Percentiles rank a stretch among this genome's conserved stretches.
phyloP scores from a whole-genome alignment of 1,139 yeast genomes.

The Hemisphaericaspora xylofermentans region DNA sequence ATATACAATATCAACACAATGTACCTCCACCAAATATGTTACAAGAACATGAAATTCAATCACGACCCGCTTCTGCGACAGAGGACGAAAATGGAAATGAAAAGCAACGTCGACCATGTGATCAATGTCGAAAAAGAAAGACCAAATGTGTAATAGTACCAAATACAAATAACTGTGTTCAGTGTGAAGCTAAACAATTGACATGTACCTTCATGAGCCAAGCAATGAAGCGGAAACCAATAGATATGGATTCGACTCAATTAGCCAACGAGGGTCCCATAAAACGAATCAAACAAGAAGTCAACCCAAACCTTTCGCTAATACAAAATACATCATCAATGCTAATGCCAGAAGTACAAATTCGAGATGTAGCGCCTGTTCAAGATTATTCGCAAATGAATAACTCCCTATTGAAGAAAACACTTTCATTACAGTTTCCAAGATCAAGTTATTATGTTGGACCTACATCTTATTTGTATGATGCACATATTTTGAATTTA shows the following conservation, averaged over 20 bases:
- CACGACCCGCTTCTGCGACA: constrained; percentile 2
- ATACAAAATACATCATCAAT: constrained; percentile 16
- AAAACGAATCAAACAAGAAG: constrained; percentile 17
- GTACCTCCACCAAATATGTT: constrained; percentile 14
- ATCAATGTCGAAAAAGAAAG: constrained; percentile 65
- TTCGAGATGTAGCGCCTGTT: constrained; percentile 53
- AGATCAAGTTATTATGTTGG: constrained; percentile 77
- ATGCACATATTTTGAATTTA: constrained; percentile 53
- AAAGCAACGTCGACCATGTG: constrained; percentile 55
- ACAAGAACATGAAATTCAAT: not conserved
- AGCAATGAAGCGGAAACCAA: constrained; percentile 32
- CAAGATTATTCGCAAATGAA: constrained; percentile 56
- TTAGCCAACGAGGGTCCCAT: constrained; percentile 11
- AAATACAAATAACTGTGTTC: constrained; percentile 57
- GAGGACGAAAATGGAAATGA: not conserved
- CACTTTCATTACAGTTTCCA: constrained; percentile 61
- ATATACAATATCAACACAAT: constrained; percentile 35
- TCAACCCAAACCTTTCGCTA: constrained; percentile 7
- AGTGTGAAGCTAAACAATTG: constrained; percentile 67
- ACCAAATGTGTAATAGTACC: constrained; percentile 65
- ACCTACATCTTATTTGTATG: constrained; percentile 66
- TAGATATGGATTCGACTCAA: constrained; percentile 18
- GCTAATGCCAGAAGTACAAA: constrained; percentile 52
- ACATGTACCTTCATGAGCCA: constrained; percentile 54
- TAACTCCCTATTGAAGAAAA: constrained; percentile 44